These are phyloP conservation scores for Globisporangium acanthophoron DNA, from an alignment of 352 stramenopile species.

Conservation along the genomic window DNA sequence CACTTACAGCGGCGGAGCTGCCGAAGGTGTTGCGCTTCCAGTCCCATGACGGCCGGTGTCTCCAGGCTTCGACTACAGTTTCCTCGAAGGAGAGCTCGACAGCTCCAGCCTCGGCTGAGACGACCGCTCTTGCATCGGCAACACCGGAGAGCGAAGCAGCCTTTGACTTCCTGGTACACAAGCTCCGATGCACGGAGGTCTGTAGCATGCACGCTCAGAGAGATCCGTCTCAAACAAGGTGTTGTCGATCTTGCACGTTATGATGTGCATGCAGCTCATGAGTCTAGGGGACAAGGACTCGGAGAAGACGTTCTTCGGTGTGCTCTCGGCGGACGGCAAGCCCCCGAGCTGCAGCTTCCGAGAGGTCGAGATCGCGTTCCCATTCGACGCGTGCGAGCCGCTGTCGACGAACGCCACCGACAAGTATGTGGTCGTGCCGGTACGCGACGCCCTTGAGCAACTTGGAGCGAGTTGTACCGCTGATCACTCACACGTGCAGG, in stretches of 20 bases:
- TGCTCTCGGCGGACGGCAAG: constrained; percentile 50
- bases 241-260: background rate
- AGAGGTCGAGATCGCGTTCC: constrained; percentile 42
- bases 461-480: background rate
- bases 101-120: background rate
- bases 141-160: background rate
- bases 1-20: constrained; percentile 28
- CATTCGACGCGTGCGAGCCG: constrained; percentile 47
- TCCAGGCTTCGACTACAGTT: background rate
- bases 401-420: constrained; percentile 35
- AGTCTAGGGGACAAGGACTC: constrained; percentile 34
- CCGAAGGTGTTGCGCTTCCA: constrained; percentile 59
- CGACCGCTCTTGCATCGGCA: background rate
- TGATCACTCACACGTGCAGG: background rate
- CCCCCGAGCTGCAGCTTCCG: constrained; percentile 51
- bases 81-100: background rate
- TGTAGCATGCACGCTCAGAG: background rate
- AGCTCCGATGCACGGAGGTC: background rate
- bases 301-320: constrained; percentile 43
- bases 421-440: constrained; percentile 56
- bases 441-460: constrained; percentile 13
- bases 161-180: constrained; percentile 50
- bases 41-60: constrained; percentile 43
- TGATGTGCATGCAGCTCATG: constrained; percentile 26
- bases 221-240: background rate